These are phyloP conservation scores for Thermothelomyces thermophilus DNA, from an alignment of 2,329 filamentous ascomycete genomes.

Conservation along the genomic window DNA sequence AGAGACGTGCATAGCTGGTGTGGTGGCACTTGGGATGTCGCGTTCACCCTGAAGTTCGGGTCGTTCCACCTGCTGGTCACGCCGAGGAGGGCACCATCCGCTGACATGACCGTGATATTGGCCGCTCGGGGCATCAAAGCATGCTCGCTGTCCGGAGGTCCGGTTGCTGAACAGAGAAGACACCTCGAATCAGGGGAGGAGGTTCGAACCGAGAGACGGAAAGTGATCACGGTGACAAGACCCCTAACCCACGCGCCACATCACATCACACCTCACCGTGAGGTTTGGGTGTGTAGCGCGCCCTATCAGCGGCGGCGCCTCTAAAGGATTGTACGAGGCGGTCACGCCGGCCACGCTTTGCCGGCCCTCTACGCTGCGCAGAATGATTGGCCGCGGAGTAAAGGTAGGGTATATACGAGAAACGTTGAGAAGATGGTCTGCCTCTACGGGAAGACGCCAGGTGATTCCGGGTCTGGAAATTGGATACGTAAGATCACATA, in stretches of 20 bases:
- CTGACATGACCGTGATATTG: not conserved
- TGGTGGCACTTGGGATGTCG: not conserved
- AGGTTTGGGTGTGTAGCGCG: too few relatives aligned
- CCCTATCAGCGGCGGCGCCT: not conserved
- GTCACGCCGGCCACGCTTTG: not conserved
- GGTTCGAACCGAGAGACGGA: not conserved
- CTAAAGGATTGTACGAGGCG: too few relatives aligned
- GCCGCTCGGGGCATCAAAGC: not conserved
- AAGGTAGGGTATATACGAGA: too few relatives aligned
- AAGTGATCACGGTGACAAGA: not conserved
- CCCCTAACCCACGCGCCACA: not conserved
- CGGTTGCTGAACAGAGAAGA: not conserved
- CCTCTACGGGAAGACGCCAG: too few relatives aligned
- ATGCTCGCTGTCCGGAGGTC: not conserved
- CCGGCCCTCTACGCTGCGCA: conserved; percentile 12
- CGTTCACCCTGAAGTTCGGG: not conserved
- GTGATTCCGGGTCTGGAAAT: too few relatives aligned
- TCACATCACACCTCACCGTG: not conserved
- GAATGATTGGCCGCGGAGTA: too few relatives aligned
- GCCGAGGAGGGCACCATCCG: not conserved
- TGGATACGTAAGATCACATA: not conserved
- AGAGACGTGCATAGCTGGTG: conserved; percentile 4
- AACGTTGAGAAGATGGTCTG: too few relatives aligned
- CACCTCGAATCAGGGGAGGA: not conserved
- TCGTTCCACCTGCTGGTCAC: not conserved